Conservation (phyloP, 2,329 filamentous ascomycete species). For the Aspergillus neoniger region DNA sequence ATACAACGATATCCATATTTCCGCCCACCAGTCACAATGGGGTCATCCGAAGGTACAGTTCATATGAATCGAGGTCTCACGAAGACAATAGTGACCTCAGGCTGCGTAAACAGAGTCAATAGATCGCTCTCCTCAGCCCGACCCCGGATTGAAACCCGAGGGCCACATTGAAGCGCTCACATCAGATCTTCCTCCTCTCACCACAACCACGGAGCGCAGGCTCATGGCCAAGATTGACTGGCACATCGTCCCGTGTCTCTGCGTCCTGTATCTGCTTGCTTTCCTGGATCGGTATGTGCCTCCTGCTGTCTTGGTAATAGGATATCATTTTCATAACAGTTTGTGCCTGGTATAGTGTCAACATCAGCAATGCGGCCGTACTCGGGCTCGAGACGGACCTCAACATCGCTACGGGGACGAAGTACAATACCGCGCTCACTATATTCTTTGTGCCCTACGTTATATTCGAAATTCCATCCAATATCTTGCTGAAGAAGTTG, state of each 20-base stretch:
- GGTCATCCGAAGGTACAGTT: slow-evolving; percentile 6
- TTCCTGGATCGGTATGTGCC: slow-evolving; percentile 58
- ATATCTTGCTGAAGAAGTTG: slow-evolving; percentile 69
- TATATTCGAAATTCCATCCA: slow-evolving; percentile 66
- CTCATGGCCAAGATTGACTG: slow-evolving; percentile 71
- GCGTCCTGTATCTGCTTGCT: slow-evolving; percentile 69
- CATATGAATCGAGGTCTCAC: neutral
- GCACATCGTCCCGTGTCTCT: slow-evolving; percentile 71
- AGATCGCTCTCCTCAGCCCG: neutral
- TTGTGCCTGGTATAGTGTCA: slow-evolving; percentile 55
- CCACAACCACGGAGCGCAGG: slow-evolving; percentile 55
- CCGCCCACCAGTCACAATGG: neutral
- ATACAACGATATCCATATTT: neutral
- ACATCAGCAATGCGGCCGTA: slow-evolving; percentile 75
- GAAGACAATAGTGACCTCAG: neutral
- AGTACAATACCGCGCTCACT: slow-evolving; percentile 75
- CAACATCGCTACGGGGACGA: slow-evolving; percentile 50
- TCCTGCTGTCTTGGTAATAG: neutral
- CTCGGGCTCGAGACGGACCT: slow-evolving; percentile 68
- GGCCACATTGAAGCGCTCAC: slow-evolving; percentile 20
- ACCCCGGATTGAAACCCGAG: slow-evolving; percentile 23
- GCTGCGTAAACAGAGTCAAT: slow-evolving; percentile 5
- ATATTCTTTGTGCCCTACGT: slow-evolving; percentile 83
- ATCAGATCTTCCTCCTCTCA: slow-evolving; percentile 34
- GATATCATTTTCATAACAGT: slow-evolving; percentile 8